Conservation (phyloP, 202 grass and related monocot genomes). For the Digitaria exilis region DNA sequence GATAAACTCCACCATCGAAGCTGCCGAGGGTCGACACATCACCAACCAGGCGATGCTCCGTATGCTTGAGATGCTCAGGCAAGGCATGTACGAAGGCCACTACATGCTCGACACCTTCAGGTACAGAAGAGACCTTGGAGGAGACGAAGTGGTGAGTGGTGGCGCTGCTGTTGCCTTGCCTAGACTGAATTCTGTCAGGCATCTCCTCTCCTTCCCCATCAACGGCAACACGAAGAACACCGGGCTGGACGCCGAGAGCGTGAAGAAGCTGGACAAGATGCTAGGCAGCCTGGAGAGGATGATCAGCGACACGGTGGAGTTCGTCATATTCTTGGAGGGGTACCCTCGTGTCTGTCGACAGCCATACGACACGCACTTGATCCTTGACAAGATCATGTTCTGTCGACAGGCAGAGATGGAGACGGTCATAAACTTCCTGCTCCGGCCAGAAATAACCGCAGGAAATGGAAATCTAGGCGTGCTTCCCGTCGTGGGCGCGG, state of each 20-base stretch:
- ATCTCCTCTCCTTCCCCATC: neutral
- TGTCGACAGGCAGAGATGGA: slow-evolving; percentile 31
- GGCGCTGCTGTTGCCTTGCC: neutral
- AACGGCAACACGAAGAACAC: neutral
- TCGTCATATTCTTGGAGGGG: too few relatives aligned
- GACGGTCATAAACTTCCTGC: slow-evolving; percentile 35
- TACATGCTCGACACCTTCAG: slow-evolving; percentile 31
- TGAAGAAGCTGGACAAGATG: too few relatives aligned
- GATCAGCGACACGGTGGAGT: neutral
- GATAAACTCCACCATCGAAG: neutral
- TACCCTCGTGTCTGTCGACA: too few relatives aligned
- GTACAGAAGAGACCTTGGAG: neutral
- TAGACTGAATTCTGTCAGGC: neutral
- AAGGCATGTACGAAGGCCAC: slow-evolving; percentile 32
- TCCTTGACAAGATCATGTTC: slow-evolving; percentile 20
- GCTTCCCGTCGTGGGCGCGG: slow-evolving; percentile 24
- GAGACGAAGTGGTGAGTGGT: neutral
- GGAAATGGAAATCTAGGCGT: neutral
- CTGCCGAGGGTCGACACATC: slow-evolving; percentile 15
- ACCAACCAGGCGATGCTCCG: slow-evolving; percentile 42
- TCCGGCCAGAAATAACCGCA: neutral
- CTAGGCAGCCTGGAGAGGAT: neutral
- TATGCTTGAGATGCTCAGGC: slow-evolving; percentile 40
- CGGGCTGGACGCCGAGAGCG: too few relatives aligned
- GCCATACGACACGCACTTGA: too few relatives aligned